A percentile compares a stretch with the other conserved stretches of the same genome.
These are phyloP conservation scores for Mycena sanguinolenta DNA, from an alignment of 768 basidiomycete genomes.

Conservation along the genomic window DNA sequence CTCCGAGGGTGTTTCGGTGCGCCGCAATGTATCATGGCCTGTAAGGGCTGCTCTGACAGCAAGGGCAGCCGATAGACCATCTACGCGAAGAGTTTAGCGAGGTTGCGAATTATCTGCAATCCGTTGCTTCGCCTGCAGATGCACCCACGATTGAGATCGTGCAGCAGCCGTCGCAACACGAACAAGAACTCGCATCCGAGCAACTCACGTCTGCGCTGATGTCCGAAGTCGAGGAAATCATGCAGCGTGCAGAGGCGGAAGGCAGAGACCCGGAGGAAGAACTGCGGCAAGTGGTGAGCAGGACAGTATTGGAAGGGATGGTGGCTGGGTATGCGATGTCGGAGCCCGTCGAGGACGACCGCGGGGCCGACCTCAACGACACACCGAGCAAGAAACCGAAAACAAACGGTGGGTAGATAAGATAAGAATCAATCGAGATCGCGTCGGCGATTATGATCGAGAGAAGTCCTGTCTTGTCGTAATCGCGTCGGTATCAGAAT, in stretches of 20 bases:
- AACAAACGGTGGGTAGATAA: conserved; percentile 27
- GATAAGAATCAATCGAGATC: conserved; percentile 11
- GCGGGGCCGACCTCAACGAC: conserved; percentile 43
- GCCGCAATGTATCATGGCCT: conserved; percentile 43
- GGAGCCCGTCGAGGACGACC: conserved; percentile 42
- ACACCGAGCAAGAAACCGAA: conserved; percentile 47
- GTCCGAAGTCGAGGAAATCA: conserved; percentile 74
- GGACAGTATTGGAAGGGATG: conserved; percentile 77
- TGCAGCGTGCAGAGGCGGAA: conserved; percentile 65
- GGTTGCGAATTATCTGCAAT: conserved; percentile 73
- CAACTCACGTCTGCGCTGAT: conserved; percentile 77
- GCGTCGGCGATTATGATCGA: conserved; percentile 24
- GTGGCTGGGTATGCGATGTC: conserved; percentile 71
- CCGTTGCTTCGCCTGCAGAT: conserved; percentile 44
- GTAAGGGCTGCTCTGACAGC: conserved; percentile 25
- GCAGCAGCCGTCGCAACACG: conserved; percentile 70
- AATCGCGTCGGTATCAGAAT: conserved; percentile 1
- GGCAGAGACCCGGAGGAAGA: conserved; percentile 79
- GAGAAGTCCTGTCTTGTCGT: conserved; percentile 1
- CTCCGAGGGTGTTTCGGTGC: conserved; percentile 80
- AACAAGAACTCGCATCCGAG: conserved; percentile 79
- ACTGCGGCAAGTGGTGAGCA: conserved; percentile 71
- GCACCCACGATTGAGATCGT: conserved; percentile 36
- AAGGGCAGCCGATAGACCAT: conserved; percentile 74
- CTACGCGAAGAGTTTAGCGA: conserved; percentile 79